Percentiles rank a stretch among this genome's conserved stretches.
These are phyloP conservation scores for Clathrus columnatus DNA, from an alignment of 768 basidiomycete genomes.

Conservation along the genomic window DNA sequence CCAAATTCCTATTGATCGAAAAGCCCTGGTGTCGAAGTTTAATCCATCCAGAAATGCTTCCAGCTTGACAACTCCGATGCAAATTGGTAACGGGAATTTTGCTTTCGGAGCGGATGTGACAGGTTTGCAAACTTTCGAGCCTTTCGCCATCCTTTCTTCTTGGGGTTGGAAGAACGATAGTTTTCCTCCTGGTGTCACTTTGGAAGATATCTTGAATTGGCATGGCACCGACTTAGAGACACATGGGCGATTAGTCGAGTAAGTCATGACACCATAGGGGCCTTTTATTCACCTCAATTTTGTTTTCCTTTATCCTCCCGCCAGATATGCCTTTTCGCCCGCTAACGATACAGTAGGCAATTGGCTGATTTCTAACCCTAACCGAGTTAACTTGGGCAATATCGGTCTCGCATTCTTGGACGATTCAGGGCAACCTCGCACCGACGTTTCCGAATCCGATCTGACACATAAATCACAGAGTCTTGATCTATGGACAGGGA, in stretches of 20 bases:
- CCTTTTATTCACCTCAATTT: background rate
- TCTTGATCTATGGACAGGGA: conserved; percentile 51
- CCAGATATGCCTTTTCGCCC: conserved; percentile 21
- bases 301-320: background rate
- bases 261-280: conserved; percentile 25
- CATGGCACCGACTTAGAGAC: conserved; percentile 42
- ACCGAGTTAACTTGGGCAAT: conserved; percentile 46
- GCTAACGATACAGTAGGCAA: conserved; percentile 39
- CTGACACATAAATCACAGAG: conserved; percentile 30
- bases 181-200: conserved; percentile 34
- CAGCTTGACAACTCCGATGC: conserved; percentile 40
- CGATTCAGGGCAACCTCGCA: conserved; percentile 15
- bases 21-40: conserved; percentile 37
- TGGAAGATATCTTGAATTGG: conserved; percentile 37
- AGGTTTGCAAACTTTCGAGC: conserved; percentile 48
- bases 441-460: conserved; percentile 31
- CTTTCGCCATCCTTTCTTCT: conserved; percentile 46
- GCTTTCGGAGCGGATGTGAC: conserved; percentile 53
- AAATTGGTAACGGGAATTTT: conserved; percentile 55
- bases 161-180: conserved; percentile 60
- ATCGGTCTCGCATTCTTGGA: conserved; percentile 38
- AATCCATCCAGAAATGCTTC: conserved; percentile 44
- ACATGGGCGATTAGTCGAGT: conserved; percentile 41
- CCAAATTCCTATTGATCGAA: conserved; percentile 39
- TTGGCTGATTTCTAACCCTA: conserved; percentile 52